These are phyloP conservation scores for Amesomyces nigricolor DNA, from an alignment of 2,329 filamentous ascomycete species.

Conservation along the genomic window DNA sequence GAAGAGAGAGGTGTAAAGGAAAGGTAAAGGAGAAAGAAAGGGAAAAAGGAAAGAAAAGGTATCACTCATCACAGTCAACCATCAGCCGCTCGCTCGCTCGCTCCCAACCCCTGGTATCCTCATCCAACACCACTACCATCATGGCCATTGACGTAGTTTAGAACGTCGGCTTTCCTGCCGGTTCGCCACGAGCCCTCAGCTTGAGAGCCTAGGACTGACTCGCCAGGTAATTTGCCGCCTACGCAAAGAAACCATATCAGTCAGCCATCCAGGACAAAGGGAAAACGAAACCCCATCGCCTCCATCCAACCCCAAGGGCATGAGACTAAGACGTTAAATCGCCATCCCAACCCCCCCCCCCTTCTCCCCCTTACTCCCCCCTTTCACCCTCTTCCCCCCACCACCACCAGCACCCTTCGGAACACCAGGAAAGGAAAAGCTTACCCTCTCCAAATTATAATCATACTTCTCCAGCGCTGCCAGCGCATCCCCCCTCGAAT, in stretches of 20 bases:
- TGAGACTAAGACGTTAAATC: neutral
- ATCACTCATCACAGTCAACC: constrained; percentile 17
- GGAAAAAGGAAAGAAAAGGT: constrained; percentile 13
- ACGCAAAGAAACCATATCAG: constrained; percentile 17
- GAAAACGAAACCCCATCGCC: neutral
- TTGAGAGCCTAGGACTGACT: constrained; percentile 42
- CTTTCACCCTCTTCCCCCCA: neutral
- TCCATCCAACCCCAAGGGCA: neutral
- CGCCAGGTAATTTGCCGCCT: constrained; percentile 53
- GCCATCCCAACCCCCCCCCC: neutral
- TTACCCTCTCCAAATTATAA: constrained; percentile 91
- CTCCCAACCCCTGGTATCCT: neutral
- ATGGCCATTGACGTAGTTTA: too few species aligned
- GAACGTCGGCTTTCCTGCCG: too few species aligned
- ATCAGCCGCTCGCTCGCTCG: neutral
- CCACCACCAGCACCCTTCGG: neutral
- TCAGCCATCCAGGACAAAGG: constrained; percentile 11
- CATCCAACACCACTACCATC: neutral
- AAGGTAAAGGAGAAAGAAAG: neutral
- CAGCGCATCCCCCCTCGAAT: constrained; percentile 66
- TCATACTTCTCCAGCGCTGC: constrained; percentile 87
- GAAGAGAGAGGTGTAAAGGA: neutral
- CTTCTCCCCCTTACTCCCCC: neutral
- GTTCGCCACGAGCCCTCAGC: too few species aligned
- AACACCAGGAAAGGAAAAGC: constrained; percentile 29